Conservation (phyloP, 257 asterid genomes). For the Solanum ahanhuiri region DNA sequence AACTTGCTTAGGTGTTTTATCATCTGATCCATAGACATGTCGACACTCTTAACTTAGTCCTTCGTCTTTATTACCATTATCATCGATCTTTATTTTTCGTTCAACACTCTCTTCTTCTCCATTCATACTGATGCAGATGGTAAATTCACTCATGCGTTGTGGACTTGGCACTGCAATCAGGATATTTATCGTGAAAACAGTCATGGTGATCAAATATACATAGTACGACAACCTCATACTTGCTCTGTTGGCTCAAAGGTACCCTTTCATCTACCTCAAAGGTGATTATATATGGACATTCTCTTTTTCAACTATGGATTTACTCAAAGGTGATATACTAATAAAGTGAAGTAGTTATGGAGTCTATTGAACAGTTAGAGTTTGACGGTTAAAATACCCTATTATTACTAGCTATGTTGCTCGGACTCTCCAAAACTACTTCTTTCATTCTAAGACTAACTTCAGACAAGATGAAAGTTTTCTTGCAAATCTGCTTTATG, state of each 20-base stretch:
- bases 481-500: neutral
- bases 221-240: conserved; percentile 66
- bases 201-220: conserved; percentile 72
- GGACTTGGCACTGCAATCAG: conserved; percentile 98
- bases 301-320: neutral
- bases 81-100: neutral
- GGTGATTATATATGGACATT: neutral
- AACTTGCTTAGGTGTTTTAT: neutral
- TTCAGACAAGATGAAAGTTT: neutral
- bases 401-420: neutral
- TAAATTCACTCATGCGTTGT: conserved; percentile 61
- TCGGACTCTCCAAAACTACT: too few species aligned
- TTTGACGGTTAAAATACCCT: neutral
- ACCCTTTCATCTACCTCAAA: neutral
- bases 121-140: conserved; percentile 32
- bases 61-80: neutral
- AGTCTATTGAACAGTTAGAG: neutral
- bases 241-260: conserved; percentile 32
- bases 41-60: neutral
- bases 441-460: neutral
- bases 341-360: neutral
- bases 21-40: neutral
- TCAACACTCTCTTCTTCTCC: neutral
- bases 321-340: neutral
- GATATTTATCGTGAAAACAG: conserved; percentile 44